Evolutionary conservation across 306 rosid species (phyloP), one percentile per base, ranked within the genome.

Genomic region (Lagenaria siceraria): DNA sequence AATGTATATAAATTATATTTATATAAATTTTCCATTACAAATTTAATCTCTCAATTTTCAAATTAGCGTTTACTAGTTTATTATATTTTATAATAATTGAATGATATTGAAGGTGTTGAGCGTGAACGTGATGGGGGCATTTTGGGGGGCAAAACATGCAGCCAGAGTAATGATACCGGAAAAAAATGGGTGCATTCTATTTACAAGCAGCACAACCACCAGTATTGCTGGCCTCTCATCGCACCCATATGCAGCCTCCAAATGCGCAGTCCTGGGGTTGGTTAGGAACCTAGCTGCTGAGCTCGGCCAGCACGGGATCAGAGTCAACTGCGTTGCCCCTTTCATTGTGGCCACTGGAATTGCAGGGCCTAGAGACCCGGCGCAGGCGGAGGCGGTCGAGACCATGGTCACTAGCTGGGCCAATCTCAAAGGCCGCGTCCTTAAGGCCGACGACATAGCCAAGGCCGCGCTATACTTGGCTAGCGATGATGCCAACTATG

Each of bases 131-230:
- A 76, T 77, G 13, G 86, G 86, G 0, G 71, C 79, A 14, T 80
- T 83, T 43, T 68, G 82, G 29, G 81, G 81, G 27, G 86, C 86
- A 65, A 83, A 83, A 59, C 86, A 83, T 12, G 83, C 79, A 5
- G 77, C 81, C 5, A 83, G 86, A 53, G 86, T 80, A n/a, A 83
- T 83, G 86, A 48, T 80, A 0, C 86, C 86, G 0, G 59, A n/a
- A 12, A 27, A 75, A 35, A 77, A 46, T 2, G 86, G 86, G 2
- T 71, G 81, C 79, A 83, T 83, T 27, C 25, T 83, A 6, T 83
- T 83, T 55, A 83, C 86, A 2, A 14, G 79, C 11, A 83, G 86
- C 19, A 65, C 65, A 0, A 24, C 81, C 6, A 42, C 83, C 2
- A 27, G 35, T 10, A 80, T 80, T 19, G 79, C 77, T 2, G 86